Base-by-base conservation (phyloP, 805 yeast species). In the Cyberlindnera veronae region DNA sequence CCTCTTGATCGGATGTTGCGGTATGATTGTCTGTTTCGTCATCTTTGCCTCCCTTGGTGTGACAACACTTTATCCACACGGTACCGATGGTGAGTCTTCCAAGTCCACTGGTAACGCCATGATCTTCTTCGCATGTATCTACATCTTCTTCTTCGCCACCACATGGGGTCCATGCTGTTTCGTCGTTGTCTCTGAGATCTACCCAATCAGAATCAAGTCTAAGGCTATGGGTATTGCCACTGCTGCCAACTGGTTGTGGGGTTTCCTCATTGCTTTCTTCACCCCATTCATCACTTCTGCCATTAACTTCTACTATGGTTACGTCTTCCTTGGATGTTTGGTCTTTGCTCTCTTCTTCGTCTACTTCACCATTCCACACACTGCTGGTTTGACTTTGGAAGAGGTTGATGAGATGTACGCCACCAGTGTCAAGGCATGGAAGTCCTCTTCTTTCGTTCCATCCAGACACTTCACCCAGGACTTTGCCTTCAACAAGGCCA, bases 381-480 rank as follows among this genome's bases (percentile, higher is more conserved):
- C 95, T 40, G 79, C 77, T 67, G 95, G 95, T 44, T 73, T 85
- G 55, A 74, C 85, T 32, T 73, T 87, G 60, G 95, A 86, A 66
- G 89, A 86, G 64, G 86, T 86, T 48, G 89, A 85, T 60, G 80
- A 75, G 56, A 67, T 81, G 70, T 32, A 68, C 54, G 60, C 71
- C 21, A 62, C 65, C 36, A 63, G 62, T 50, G 66, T 65, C 29
- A 50, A 60, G 39, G 67, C 76, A 36, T 71, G 76, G 75, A 58
- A 62, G 41, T 78, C 83, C 13, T 37, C 68, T 19, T 53, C 53
- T 42, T 81, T 77, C 78, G 68, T 67, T 38, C 83, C 84, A 51
- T 68, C 43, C 45, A 54, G 55, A 57, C 62, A 44, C 32, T 54
- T 44, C 38, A 42, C 56, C 10, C 59, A 54, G 47, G 52, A 50